Evolutionary conservation across 2,329 filamentous ascomycete genomes (phyloP).

Genomic region (Rasamsonia emersonii): DNA sequence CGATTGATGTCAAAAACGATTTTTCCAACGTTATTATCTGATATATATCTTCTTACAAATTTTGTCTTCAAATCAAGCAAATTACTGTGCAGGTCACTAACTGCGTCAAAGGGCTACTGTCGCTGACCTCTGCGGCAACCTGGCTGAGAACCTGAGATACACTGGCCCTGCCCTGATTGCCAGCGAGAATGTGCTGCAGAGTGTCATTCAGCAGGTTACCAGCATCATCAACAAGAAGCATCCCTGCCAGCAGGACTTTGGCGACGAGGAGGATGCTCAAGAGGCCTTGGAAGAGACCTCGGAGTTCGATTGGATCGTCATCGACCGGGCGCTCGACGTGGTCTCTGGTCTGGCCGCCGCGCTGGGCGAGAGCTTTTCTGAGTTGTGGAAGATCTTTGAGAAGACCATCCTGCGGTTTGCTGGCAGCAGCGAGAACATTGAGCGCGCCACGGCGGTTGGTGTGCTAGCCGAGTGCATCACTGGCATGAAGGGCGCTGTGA

Average conservation of each 20-base stretch:
- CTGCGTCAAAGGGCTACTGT: constrained; percentile 61
- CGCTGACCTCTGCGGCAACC: constrained; percentile 89
- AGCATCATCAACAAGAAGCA: constrained; percentile 83
- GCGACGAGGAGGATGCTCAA: constrained; percentile 67
- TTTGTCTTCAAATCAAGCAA: constrained; percentile 13
- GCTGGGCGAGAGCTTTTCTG: constrained; percentile 69
- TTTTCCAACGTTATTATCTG: constrained; percentile 42
- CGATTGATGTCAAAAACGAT: constrained; percentile 83
- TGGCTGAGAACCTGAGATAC: constrained; percentile 81
- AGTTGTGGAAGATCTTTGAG: constrained; percentile 94
- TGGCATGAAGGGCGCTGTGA: constrained; percentile 73
- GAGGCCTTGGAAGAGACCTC: constrained; percentile 71
- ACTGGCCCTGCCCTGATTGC: constrained; percentile 80
- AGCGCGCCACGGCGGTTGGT: constrained; percentile 83
- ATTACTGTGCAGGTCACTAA: constrained; percentile 37
- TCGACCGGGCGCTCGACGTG: constrained; percentile 89
- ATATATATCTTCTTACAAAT: constrained; percentile 8
- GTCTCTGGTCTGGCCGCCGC: constrained; percentile 75
- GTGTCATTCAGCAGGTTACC: constrained; percentile 65
- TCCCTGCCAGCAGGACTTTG: constrained; percentile 84
- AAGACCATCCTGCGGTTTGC: constrained; percentile 84
- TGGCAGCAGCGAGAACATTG: constrained; percentile 73
- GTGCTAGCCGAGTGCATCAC: constrained; percentile 85
- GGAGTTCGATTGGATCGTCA: constrained; percentile 94
- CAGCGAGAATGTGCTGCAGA: constrained; percentile 62